Conservation (phyloP, 2,329 filamentous ascomycete genomes). For the Venturia effusa region DNA sequence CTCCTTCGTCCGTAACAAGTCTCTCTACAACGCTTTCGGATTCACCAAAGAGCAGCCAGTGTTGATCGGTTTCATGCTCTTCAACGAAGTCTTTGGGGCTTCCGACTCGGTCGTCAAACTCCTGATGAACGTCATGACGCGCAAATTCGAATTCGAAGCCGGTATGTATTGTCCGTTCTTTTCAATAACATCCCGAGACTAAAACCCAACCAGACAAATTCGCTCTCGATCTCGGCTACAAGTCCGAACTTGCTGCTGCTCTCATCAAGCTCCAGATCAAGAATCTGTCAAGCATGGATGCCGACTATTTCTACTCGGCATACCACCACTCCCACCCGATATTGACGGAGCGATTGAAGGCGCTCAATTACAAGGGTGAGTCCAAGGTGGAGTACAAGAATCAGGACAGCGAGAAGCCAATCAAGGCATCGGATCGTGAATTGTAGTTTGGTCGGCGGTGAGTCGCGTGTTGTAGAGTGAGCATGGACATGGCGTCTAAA, state of each 20-base stretch:
- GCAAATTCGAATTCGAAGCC: conserved; percentile 92
- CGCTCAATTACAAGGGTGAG: conserved; percentile 73
- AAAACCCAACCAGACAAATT: conserved; percentile 54
- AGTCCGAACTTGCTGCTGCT: conserved; percentile 69
- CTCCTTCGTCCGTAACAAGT: conserved; percentile 91
- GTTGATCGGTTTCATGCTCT: conserved; percentile 93
- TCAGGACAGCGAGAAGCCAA: conserved; percentile 46
- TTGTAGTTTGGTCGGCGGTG: conserved; percentile 41
- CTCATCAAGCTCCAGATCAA: conserved; percentile 97
- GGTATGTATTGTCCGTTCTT: conserved; percentile 35
- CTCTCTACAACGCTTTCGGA: conserved; percentile 82
- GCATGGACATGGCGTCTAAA: background rate
- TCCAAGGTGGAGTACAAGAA: conserved; percentile 41
- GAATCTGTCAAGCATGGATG: conserved; percentile 97
- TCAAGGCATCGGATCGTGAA: conserved; percentile 67
- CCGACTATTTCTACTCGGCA: conserved; percentile 95
- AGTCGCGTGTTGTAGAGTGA: conserved; percentile 54
- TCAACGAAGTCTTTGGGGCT: conserved; percentile 90
- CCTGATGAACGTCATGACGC: conserved; percentile 88
- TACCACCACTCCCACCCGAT: conserved; percentile 99
- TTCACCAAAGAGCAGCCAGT: conserved; percentile 77
- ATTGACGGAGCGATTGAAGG: conserved; percentile 82
- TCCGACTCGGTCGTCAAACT: conserved; percentile 94
- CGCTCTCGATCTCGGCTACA: conserved; percentile 74
- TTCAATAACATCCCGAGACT: conserved; percentile 11